Evolutionary conservation across 2,329 filamentous ascomycete species (phyloP).

Genomic region (Lachnellula arida): DNA sequence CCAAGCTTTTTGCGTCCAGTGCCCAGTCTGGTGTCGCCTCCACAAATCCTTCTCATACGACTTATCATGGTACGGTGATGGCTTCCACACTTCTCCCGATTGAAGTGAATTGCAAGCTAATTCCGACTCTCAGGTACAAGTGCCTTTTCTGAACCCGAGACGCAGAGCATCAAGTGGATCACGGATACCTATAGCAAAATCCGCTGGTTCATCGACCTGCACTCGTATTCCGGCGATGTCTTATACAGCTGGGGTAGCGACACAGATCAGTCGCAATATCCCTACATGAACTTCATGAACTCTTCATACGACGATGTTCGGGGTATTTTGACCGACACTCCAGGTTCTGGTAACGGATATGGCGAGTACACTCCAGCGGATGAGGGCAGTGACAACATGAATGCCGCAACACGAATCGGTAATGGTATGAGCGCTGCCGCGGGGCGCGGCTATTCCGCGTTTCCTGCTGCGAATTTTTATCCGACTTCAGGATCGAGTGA

Average conservation of each 20-base stretch:
- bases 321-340: constrained; percentile 40
- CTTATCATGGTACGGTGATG: constrained; percentile 37
- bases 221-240: constrained; percentile 48
- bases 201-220: constrained; percentile 55
- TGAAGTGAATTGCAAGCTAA: neutral
- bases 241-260: constrained; percentile 56
- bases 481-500: constrained; percentile 43
- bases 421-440: constrained; percentile 38
- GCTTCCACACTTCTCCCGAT: neutral
- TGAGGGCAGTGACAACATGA: constrained; percentile 35
- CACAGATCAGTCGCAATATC: constrained; percentile 42
- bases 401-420: constrained; percentile 34
- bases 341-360: constrained; percentile 34
- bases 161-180: constrained; percentile 48
- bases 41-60: constrained; percentile 40
- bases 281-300: constrained; percentile 49
- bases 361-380: constrained; percentile 41
- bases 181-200: constrained; percentile 46
- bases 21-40: constrained; percentile 39
- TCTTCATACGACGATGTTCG: constrained; percentile 46
- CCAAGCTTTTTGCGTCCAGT: constrained; percentile 35
- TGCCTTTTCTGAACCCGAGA: constrained; percentile 53
- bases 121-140: constrained; percentile 35
- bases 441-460: constrained; percentile 35
- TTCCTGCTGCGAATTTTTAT: constrained; percentile 40